Percentiles rank a stretch among this genome's conserved stretches.
These are phyloP conservation scores for Calonectria honghensis DNA, from an alignment of 2,329 filamentous ascomycete genomes.

Conservation along the genomic window DNA sequence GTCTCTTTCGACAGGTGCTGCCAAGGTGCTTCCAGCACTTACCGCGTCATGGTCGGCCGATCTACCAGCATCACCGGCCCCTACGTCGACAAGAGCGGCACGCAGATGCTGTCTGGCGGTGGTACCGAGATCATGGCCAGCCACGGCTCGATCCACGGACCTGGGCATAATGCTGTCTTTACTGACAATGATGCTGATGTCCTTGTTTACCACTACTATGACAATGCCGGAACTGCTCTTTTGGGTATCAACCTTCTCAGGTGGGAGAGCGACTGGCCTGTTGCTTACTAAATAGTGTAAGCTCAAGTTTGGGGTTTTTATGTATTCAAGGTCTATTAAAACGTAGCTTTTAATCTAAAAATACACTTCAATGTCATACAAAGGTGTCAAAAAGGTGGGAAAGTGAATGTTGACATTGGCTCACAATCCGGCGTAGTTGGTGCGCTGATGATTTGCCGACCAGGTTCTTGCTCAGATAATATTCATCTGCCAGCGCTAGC, in stretches of 20 bases:
- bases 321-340: not conserved
- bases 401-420: too few relatives aligned
- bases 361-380: not conserved
- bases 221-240: constrained; percentile 48
- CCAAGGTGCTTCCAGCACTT: not conserved
- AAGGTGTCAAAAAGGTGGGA: too few relatives aligned
- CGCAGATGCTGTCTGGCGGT: not conserved
- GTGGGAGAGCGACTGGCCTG: constrained; percentile 56
- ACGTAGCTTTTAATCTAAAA: not conserved
- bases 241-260: constrained; percentile 58
- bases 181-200: constrained; percentile 58
- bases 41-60: constrained; percentile 8
- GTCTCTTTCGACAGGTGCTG: constrained; percentile 10
- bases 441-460: too few relatives aligned
- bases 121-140: constrained; percentile 7
- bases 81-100: constrained; percentile 2
- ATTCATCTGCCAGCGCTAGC: not conserved
- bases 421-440: too few relatives aligned
- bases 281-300: constrained; percentile 11
- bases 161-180: constrained; percentile 55
- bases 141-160: constrained; percentile 8
- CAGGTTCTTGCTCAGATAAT: not conserved
- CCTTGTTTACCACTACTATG: constrained; percentile 58
- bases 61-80: constrained; percentile 3
- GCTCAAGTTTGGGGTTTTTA: not conserved